Percentiles rank a stretch among this genome's conserved stretches.
Conservation (phyloP, 75 land plant species). For the Sequoia sempervirens region DNA sequence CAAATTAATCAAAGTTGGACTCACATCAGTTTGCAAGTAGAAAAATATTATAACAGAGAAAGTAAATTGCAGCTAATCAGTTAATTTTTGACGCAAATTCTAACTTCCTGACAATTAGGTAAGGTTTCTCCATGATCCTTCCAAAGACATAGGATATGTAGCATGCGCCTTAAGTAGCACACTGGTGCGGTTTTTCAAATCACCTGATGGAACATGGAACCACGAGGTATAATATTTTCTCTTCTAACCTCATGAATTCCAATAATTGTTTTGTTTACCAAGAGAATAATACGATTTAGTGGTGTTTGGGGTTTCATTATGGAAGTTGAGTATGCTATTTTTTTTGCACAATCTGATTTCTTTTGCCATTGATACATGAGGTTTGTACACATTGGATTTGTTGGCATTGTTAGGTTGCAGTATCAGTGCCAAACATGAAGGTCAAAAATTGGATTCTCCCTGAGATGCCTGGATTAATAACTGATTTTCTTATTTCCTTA, state of each 20-base stretch:
- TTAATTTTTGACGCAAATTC: not conserved
- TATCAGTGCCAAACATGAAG: constrained; percentile 32
- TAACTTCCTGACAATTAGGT: constrained; percentile 5
- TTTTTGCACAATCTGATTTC: not conserved
- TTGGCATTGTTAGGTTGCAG: constrained; percentile 19
- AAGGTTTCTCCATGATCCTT: constrained; percentile 7
- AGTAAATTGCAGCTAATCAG: not conserved
- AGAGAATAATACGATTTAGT: not conserved
- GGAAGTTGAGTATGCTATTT: not conserved
- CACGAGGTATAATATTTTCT: constrained; percentile 21
- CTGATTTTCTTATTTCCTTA: constrained; percentile 37
- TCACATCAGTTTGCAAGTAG: not conserved
- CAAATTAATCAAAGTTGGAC: not conserved
- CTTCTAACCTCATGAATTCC: not conserved
- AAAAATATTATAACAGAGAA: not conserved
- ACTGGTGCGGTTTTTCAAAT: constrained; percentile 32
- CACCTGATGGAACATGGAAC: constrained; percentile 33
- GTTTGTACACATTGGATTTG: constrained; percentile 4
- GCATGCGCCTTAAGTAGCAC: constrained; percentile 44
- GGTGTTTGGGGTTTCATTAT: not conserved
- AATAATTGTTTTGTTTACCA: not conserved
- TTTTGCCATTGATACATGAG: not conserved
- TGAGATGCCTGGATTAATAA: constrained; percentile 43
- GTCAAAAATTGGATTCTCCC: constrained; percentile 43
- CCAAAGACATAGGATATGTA: constrained; percentile 17